A percentile compares a stretch with the other conserved stretches of the same genome.
These are phyloP conservation scores for Paramecium tetraurelia DNA, from an alignment of 73 alveolate species.

Conservation along the genomic window DNA sequence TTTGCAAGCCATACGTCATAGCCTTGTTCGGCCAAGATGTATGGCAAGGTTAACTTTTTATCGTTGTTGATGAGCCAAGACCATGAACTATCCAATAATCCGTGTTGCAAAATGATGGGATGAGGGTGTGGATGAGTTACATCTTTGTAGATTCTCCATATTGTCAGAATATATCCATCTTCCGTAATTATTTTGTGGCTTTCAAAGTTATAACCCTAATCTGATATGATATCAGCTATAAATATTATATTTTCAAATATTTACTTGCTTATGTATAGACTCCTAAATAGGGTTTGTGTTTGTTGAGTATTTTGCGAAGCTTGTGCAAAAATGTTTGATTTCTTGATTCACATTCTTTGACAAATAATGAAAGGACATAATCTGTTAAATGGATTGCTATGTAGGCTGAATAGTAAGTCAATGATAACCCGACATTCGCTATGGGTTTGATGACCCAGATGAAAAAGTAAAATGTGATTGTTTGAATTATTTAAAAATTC, in stretches of 20 bases:
- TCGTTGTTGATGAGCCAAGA: slow-evolving; percentile 81
- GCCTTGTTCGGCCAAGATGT: slow-evolving; percentile 73
- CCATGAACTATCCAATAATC: slow-evolving; percentile 82
- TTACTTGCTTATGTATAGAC: slow-evolving; percentile 12
- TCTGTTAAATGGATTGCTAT: not conserved
- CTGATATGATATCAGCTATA: slow-evolving; percentile 67
- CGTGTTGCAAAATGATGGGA: slow-evolving; percentile 75
- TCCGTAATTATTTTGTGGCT: slow-evolving; percentile 83
- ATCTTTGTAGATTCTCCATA: slow-evolving; percentile 78
- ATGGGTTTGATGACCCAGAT: slow-evolving; percentile 15
- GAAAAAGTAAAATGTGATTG: slow-evolving; percentile 3
- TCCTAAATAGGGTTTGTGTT: not conserved
- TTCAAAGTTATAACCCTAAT: slow-evolving; percentile 85
- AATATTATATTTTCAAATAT: not conserved
- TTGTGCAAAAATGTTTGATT: not conserved
- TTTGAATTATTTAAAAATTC: slow-evolving; percentile 18
- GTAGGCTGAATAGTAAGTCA: not conserved
- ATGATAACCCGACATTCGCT: not conserved
- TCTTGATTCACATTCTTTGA: not conserved
- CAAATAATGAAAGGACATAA: not conserved
- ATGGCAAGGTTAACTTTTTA: slow-evolving; percentile 66
- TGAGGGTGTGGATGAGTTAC: not conserved
- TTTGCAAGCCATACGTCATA: slow-evolving; percentile 92
- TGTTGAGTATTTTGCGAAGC: not conserved
- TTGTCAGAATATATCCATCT: slow-evolving; percentile 87